A percentile compares a stretch with the other conserved stretches of the same genome.
Evolutionary conservation across 768 basidiomycete species (phyloP).

Genomic region (Lactarius trivialis): DNA sequence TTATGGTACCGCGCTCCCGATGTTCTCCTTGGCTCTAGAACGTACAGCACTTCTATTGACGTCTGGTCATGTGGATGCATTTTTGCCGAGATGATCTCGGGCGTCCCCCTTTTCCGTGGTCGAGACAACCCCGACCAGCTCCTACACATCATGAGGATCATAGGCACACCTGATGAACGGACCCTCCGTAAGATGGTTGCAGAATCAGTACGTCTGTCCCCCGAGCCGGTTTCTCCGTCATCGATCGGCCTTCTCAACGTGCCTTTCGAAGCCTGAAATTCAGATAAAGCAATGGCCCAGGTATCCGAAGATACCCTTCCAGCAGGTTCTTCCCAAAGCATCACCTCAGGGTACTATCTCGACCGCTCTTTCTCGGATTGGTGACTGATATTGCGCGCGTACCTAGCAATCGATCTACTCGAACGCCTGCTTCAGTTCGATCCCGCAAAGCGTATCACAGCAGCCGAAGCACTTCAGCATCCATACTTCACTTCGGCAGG

Average conservation of each 20-base stretch:
- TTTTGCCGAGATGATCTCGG: conserved; percentile 99
- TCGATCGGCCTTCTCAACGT: conserved; percentile 8
- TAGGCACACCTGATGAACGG: conserved; percentile 89
- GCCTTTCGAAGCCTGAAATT: conserved; percentile 64
- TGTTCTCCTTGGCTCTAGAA: conserved; percentile 92
- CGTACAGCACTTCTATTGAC: conserved; percentile 97
- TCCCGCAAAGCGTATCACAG: conserved; percentile 84
- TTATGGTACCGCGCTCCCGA: conserved; percentile 99
- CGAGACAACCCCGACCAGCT: conserved; percentile 97
- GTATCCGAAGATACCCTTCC: conserved; percentile 77
- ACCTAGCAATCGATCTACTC: conserved; percentile 78
- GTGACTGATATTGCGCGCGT: conserved; percentile 1
- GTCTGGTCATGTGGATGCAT: conserved; percentile 99
- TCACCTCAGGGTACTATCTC: conserved; percentile 63
- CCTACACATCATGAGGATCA: conserved; percentile 94
- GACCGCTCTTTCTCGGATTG: not conserved
- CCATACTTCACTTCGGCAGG: conserved; percentile 74
- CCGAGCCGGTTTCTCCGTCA: not conserved
- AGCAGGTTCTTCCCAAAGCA: conserved; percentile 79
- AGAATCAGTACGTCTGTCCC: conserved; percentile 63
- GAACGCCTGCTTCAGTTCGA: conserved; percentile 96
- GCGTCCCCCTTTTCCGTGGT: conserved; percentile 93
- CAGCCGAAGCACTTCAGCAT: conserved; percentile 85
- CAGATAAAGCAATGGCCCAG: conserved; percentile 79
- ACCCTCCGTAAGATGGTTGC: conserved; percentile 82